Percentiles rank a stretch among this genome's conserved stretches.
Evolutionary conservation across 208 protist species (phyloP).

Genomic region (Trypanosoma vivax): DNA sequence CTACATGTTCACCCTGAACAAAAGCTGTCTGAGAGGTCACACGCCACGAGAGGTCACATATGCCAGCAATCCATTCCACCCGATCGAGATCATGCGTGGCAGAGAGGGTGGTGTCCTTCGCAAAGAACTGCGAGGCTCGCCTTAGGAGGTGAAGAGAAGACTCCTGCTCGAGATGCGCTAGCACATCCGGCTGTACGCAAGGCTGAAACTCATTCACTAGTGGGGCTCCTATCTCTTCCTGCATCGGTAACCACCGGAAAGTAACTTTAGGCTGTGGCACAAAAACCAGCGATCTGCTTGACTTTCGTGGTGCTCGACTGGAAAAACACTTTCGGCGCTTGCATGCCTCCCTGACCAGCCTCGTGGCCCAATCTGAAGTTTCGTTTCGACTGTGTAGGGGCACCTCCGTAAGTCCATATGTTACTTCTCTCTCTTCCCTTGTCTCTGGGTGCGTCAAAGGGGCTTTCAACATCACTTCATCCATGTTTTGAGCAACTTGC

Average conservation of each 20-base stretch:
- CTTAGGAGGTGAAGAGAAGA: conserved; percentile 18
- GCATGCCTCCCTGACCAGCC: not conserved
- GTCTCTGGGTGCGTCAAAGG: conserved; percentile 14
- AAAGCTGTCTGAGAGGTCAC: conserved; percentile 13
- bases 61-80: conserved; percentile 13
- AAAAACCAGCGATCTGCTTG: not conserved
- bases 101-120: not conserved
- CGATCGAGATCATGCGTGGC: not conserved
- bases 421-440: conserved; percentile 8
- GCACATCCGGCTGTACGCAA: not conserved
- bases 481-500: not conserved
- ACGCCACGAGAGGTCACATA: conserved; percentile 25
- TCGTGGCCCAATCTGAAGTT: conserved; percentile 7
- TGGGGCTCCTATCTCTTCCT: not conserved
- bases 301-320: not conserved
- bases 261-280: conserved; percentile 9
- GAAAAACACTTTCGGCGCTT: not conserved
- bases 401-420: conserved; percentile 11
- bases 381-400: conserved; percentile 16
- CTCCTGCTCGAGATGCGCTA: conserved; percentile 9
- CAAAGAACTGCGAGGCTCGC: conserved; percentile 13
- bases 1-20: conserved; percentile 11
- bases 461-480: not conserved
- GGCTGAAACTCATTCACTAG: conserved; percentile 12
- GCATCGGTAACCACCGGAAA: not conserved